Conservation (phyloP, 1,139 yeast genomes). For the Lodderomyces theae region DNA sequence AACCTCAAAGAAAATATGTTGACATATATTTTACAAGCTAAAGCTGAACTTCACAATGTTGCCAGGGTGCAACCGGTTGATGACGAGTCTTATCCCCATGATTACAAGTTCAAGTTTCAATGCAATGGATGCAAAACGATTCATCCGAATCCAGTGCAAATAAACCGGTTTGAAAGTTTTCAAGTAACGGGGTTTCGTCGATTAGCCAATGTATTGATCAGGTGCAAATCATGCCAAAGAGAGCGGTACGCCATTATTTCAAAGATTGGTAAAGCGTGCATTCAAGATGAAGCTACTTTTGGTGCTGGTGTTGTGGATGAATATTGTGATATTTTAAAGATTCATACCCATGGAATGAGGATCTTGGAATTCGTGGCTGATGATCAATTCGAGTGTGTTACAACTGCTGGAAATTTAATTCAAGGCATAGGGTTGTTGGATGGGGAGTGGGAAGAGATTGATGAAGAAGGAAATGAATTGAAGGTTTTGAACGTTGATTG, state of each 20-base stretch:
- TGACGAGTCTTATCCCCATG: conserved; percentile 57
- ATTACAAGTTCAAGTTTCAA: conserved; percentile 63
- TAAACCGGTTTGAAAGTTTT: conserved; percentile 53
- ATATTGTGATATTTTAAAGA: conserved; percentile 45
- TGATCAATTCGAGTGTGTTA: conserved; percentile 62
- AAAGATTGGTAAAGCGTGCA: conserved; percentile 25
- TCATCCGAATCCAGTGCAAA: conserved; percentile 63
- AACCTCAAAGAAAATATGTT: conserved; percentile 14
- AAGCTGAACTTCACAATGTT: conserved; percentile 63
- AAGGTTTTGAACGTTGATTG: conserved; percentile 67
- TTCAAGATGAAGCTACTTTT: conserved; percentile 7
- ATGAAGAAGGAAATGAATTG: conserved; percentile 77
- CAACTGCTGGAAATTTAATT: conserved; percentile 50
- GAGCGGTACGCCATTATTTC: conserved; percentile 30
- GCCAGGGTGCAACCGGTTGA: conserved; percentile 63
- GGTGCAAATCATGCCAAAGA: conserved; percentile 61
- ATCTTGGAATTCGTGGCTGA: conserved; percentile 61
- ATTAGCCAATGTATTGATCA: conserved; percentile 72
- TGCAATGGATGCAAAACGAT: conserved; percentile 70
- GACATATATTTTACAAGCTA: conserved; percentile 34
- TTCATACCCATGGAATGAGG: conserved; percentile 81
- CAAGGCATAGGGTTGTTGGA: conserved; percentile 65
- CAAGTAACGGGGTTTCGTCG: conserved; percentile 68
- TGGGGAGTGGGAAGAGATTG: conserved; percentile 92
- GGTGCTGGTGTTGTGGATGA: conserved; percentile 13